Evolutionary conservation across 768 basidiomycete species (phyloP).

Genomic region (Flagelloscypha sp.): DNA sequence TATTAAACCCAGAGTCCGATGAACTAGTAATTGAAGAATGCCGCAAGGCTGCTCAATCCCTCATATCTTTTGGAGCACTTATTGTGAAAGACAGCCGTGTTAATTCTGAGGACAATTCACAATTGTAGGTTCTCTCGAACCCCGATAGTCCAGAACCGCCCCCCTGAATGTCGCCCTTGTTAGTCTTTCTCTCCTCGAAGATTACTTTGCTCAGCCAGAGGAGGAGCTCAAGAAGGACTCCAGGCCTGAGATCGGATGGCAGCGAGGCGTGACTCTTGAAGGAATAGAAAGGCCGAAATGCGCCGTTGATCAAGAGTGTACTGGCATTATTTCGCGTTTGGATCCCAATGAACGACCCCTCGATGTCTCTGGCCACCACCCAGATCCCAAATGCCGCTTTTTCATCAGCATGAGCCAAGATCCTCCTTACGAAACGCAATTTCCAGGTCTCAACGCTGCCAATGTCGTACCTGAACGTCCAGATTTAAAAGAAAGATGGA

Average conservation of each 20-base stretch:
- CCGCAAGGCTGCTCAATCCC: conserved; percentile 67
- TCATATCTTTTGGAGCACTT: conserved; percentile 81
- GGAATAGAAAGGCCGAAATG: conserved; percentile 92
- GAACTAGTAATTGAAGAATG: conserved; percentile 2
- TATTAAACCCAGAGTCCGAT: too few relatives aligned
- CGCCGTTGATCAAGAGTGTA: conserved; percentile 68
- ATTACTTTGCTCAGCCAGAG: conserved; percentile 79
- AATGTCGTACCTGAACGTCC: conserved; percentile 73
- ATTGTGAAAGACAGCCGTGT: conserved; percentile 82
- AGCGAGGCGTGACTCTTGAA: conserved; percentile 92
- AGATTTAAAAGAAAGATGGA: conserved; percentile 55
- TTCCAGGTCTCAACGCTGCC: conserved; percentile 66
- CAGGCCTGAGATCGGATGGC: conserved; percentile 80
- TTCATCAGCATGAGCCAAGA: conserved; percentile 77
- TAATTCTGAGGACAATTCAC: conserved; percentile 69
- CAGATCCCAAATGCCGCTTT: conserved; percentile 94
- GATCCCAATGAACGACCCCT: conserved; percentile 77
- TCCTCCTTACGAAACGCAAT: conserved; percentile 73
- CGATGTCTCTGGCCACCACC: conserved; percentile 69
- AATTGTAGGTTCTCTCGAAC: too few relatives aligned
- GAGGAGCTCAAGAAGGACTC: conserved; percentile 64
- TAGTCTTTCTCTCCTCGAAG: conserved; percentile 88
- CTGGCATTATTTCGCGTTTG: conserved; percentile 67
- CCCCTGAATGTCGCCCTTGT: too few relatives aligned
- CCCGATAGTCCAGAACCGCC: too few relatives aligned